A percentile compares a stretch with the other conserved stretches of the same genome.
Evolutionary conservation across 2,329 filamentous ascomycete species (phyloP).

Genomic region (Paecilomyces dactylethromorphus): DNA sequence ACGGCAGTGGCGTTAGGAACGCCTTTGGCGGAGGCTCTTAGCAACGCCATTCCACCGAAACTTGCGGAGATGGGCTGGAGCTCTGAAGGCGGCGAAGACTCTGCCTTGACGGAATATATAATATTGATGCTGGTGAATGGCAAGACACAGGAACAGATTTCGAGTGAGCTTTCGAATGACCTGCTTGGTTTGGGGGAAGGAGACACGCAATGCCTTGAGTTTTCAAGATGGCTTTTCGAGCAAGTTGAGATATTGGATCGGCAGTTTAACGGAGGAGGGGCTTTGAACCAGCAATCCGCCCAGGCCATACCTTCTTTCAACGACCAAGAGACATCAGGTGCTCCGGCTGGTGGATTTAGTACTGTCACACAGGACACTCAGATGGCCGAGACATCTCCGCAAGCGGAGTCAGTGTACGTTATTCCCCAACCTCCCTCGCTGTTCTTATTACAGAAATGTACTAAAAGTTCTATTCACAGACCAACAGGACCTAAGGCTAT

Average conservation of each 20-base stretch:
- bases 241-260: conserved; percentile 65
- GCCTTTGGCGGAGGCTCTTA: conserved; percentile 77
- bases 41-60: conserved; percentile 78
- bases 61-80: conserved; percentile 91
- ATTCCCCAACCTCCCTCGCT: background rate
- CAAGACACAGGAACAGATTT: conserved; percentile 85
- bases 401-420: conserved; percentile 34
- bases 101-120: conserved; percentile 89
- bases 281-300: conserved; percentile 14
- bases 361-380: conserved; percentile 58
- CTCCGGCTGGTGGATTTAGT: conserved; percentile 7
- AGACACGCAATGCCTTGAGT: conserved; percentile 73
- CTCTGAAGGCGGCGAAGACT: conserved; percentile 70
- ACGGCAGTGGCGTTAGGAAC: conserved; percentile 71
- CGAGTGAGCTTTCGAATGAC: conserved; percentile 79
- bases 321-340: conserved; percentile 24
- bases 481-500: conserved; percentile 94
- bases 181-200: conserved; percentile 76
- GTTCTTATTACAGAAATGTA: conserved; percentile 4
- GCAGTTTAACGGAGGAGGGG: conserved; percentile 50
- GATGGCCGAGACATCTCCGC: conserved; percentile 55
- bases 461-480: conserved; percentile 47
- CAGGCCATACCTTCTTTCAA: conserved; percentile 29
- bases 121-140: conserved; percentile 95
- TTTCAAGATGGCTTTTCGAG: conserved; percentile 89